These are phyloP conservation scores for Salix dunnii DNA, from an alignment of 345 rosid genomes.

Conservation along the genomic window DNA sequence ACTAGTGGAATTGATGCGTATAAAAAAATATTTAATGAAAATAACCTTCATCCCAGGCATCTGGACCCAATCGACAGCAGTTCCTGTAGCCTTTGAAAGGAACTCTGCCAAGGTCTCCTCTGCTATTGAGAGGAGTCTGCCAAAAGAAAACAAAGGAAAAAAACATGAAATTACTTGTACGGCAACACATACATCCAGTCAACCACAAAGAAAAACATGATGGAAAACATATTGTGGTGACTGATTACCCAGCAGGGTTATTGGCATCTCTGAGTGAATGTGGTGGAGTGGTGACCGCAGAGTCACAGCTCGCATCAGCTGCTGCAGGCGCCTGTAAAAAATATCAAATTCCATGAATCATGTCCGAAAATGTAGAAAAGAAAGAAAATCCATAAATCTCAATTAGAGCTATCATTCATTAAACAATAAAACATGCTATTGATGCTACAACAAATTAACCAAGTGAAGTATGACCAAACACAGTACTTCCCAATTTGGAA, in stretches of 20 bases:
- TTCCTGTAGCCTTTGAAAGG: conserved; percentile 99
- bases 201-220: neutral
- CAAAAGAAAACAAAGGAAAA: conserved; percentile 14
- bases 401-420: neutral
- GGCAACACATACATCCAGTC: neutral
- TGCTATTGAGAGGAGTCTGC: conserved; percentile 95
- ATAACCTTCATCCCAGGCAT: conserved; percentile 99
- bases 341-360: conserved; percentile 9
- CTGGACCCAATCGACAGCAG: conserved; percentile 99
- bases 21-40: neutral
- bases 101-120: conserved; percentile 99
- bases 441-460: neutral
- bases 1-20: neutral
- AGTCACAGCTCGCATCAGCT: conserved; percentile 91
- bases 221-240: neutral
- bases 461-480: neutral
- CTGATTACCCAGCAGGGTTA: conserved; percentile 92
- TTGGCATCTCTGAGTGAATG: conserved; percentile 89
- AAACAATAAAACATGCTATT: neutral
- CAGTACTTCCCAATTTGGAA: neutral
- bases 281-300: conserved; percentile 93
- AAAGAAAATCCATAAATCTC: neutral
- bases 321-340: conserved; percentile 57
- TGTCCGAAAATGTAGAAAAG: neutral
- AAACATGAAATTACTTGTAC: neutral